Conservation (phyloP, 768 basidiomycete species). For the Tricholoma hemisulphureum region DNA sequence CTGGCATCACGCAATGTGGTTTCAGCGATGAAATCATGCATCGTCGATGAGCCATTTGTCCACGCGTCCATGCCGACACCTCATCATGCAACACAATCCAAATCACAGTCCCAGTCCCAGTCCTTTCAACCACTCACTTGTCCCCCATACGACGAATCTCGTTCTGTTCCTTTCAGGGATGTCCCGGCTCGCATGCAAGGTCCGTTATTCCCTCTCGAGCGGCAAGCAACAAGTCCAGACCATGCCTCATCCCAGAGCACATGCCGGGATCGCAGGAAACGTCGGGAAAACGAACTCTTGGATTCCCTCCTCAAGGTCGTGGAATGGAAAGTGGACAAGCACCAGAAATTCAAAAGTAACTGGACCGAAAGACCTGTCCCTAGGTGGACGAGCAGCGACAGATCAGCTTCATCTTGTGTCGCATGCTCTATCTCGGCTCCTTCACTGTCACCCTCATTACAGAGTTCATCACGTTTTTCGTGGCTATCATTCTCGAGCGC, state of each 20-base stretch:
- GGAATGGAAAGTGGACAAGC: constrained; percentile 41
- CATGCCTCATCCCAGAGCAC: constrained; percentile 6
- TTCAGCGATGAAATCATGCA: too few relatives aligned
- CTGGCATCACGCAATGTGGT: constrained; percentile 23
- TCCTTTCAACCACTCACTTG: constrained; percentile 16
- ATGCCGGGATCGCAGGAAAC: constrained; percentile 14
- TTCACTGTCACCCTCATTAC: constrained; percentile 22
- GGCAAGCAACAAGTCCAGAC: constrained; percentile 24
- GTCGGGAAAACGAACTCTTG: constrained; percentile 36
- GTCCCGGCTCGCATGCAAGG: constrained; percentile 60
- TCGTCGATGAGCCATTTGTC: constrained; percentile 26
- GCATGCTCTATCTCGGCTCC: constrained; percentile 27
- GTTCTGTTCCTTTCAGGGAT: constrained; percentile 52
- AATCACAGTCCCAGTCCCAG: constrained; percentile 1
- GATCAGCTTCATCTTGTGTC: constrained; percentile 15
- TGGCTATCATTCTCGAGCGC: constrained; percentile 23
- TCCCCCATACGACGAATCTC: constrained; percentile 34
- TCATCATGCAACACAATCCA: constrained; percentile 7
- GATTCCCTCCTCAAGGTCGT: constrained; percentile 43
- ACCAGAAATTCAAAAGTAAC: constrained; percentile 32
- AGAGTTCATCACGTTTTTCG: constrained; percentile 23
- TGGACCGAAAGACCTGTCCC: constrained; percentile 17
- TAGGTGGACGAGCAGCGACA: constrained; percentile 9
- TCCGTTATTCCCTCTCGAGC: constrained; percentile 48
- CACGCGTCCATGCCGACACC: constrained; percentile 28